Conservation (phyloP, 768 basidiomycete genomes). For the Mycena filopes region DNA sequence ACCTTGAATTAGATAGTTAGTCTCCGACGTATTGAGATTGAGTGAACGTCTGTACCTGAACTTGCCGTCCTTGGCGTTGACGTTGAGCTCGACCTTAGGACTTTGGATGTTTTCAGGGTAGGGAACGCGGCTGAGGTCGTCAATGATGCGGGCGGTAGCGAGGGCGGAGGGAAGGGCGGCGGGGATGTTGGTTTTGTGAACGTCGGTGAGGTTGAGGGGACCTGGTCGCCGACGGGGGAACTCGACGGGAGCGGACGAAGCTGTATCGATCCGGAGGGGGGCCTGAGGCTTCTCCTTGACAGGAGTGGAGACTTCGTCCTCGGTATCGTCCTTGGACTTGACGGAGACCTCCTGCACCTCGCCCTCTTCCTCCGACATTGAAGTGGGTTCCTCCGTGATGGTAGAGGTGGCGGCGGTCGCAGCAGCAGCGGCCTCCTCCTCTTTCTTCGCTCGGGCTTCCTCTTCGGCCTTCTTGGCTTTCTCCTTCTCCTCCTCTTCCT, state of each 20-base stretch:
- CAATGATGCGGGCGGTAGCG: constrained; percentile 85
- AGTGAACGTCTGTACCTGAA: constrained; percentile 67
- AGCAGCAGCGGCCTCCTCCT: constrained; percentile 37
- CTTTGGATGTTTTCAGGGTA: constrained; percentile 89
- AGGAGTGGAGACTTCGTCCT: constrained; percentile 47
- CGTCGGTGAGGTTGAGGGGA: constrained; percentile 73
- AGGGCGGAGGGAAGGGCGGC: constrained; percentile 72
- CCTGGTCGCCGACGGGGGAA: constrained; percentile 69
- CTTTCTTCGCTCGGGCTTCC: constrained; percentile 47
- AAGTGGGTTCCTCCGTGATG: constrained; percentile 36
- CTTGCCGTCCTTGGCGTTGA: constrained; percentile 85
- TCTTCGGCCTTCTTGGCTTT: constrained; percentile 42
- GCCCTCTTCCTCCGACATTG: constrained; percentile 43
- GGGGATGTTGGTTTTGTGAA: constrained; percentile 55
- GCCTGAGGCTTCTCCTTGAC: constrained; percentile 57
- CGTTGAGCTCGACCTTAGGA: constrained; percentile 87
- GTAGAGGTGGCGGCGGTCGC: constrained; percentile 13
- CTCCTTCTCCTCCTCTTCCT: constrained; percentile 45
- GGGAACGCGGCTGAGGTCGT: constrained; percentile 77
- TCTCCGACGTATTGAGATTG: background rate
- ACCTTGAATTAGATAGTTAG: constrained; percentile 57
- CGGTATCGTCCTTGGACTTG: constrained; percentile 54
- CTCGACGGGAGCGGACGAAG: constrained; percentile 52
- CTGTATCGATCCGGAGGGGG: constrained; percentile 73
- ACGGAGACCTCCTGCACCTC: constrained; percentile 51